Evolutionary conservation across 495 filamentous ascomycete genomes (phyloP).

Genomic region (Penicillium longicatenatum): DNA sequence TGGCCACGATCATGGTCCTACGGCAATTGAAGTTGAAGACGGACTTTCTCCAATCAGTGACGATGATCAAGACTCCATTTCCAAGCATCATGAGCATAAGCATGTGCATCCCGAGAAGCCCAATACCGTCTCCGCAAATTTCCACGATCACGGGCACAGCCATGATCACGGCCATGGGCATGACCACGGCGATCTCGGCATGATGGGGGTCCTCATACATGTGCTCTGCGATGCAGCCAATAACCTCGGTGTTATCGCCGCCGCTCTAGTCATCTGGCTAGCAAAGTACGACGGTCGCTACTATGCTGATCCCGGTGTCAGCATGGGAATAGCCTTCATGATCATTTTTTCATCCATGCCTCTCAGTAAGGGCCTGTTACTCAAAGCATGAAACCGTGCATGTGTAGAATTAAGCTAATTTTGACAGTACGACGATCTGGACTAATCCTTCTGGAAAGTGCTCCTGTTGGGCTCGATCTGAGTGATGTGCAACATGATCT

Average conservation of each 20-base stretch:
- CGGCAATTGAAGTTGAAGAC: conserved; percentile 19
- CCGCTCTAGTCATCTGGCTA: conserved; percentile 48
- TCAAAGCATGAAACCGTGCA: background rate
- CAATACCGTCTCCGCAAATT: conserved; percentile 6
- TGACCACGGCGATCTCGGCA: conserved; percentile 44
- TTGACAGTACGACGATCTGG: conserved; percentile 40
- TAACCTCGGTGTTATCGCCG: conserved; percentile 51
- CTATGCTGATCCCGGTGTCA: conserved; percentile 51
- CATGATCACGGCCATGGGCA: conserved; percentile 29
- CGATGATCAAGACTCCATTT: conserved; percentile 13
- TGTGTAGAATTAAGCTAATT: conserved; percentile 10
- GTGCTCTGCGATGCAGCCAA: conserved; percentile 53
- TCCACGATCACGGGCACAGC: conserved; percentile 12
- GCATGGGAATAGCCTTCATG: conserved; percentile 48
- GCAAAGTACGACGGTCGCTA: conserved; percentile 40
- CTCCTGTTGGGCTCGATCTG: conserved; percentile 72
- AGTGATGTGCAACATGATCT: conserved; percentile 77
- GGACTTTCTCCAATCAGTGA: conserved; percentile 13
- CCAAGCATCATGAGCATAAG: conserved; percentile 31
- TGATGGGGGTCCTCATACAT: conserved; percentile 52
- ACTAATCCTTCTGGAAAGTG: conserved; percentile 78
- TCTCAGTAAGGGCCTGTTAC: conserved; percentile 27
- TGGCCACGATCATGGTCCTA: conserved; percentile 5
- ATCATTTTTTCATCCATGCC: conserved; percentile 46
- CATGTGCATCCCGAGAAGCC: conserved; percentile 17